Conservation (phyloP, 2,329 filamentous ascomycete species). For the Fusarium newnesense region DNA sequence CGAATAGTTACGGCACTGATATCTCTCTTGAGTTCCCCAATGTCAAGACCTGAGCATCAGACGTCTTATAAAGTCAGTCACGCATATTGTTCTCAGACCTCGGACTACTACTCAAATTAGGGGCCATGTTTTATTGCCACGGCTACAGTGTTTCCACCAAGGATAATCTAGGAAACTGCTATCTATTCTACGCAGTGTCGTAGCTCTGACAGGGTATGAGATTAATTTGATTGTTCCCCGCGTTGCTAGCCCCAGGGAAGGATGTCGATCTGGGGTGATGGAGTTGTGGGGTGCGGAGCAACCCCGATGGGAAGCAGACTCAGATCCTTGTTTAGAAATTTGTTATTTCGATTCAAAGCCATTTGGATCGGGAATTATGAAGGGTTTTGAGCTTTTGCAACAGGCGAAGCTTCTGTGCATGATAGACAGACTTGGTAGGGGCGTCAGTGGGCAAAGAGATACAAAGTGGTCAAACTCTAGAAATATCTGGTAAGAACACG, state of each 20-base stretch:
- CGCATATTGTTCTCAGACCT: neutral
- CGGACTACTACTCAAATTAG: neutral
- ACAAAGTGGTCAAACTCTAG: neutral
- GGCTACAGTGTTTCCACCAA: slow-evolving; percentile 27
- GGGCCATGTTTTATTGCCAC: neutral
- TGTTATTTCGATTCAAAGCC: too few relatives aligned
- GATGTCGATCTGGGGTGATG: slow-evolving; percentile 20
- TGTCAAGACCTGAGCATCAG: neutral
- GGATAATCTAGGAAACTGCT: neutral
- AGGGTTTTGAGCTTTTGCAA: neutral
- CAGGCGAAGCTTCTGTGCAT: neutral
- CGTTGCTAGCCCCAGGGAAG: neutral
- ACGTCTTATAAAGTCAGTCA: neutral
- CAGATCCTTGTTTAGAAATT: neutral
- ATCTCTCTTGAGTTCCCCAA: neutral
- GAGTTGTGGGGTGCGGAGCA: slow-evolving; percentile 5
- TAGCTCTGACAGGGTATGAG: neutral
- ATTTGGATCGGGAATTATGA: neutral
- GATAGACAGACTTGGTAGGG: neutral
- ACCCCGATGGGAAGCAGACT: slow-evolving; percentile 2
- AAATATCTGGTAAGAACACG: neutral
- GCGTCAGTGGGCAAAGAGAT: neutral
- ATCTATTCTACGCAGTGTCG: neutral
- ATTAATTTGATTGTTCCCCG: slow-evolving; percentile 2
- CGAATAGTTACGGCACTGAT: neutral